Conservation (phyloP, 2,329 filamentous ascomycete genomes). For the Beauveria scarabaeidicola region DNA sequence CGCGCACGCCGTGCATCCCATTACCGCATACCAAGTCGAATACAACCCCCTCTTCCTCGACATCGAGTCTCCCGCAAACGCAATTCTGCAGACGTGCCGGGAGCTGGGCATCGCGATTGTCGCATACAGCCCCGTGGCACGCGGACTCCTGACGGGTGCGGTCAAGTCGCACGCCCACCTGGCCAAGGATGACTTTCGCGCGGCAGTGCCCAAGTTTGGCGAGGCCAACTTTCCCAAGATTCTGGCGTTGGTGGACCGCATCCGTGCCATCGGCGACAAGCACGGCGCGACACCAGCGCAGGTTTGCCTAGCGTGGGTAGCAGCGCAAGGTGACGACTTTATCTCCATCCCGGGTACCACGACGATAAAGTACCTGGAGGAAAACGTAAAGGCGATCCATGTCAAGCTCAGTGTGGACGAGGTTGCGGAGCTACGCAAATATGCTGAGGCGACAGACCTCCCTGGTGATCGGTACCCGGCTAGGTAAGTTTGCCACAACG, state of each 20-base stretch:
- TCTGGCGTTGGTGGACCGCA: slow-evolving; percentile 39
- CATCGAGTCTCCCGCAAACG: slow-evolving; percentile 43
- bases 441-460: slow-evolving; percentile 21
- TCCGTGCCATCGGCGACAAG: slow-evolving; percentile 39
- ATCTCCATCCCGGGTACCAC: slow-evolving; percentile 50
- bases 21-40: slow-evolving; percentile 46
- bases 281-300: slow-evolving; percentile 49
- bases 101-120: slow-evolving; percentile 51
- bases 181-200: slow-evolving; percentile 31
- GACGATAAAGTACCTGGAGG: slow-evolving; percentile 36
- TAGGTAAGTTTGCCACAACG: background rate
- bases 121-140: slow-evolving; percentile 51
- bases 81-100: slow-evolving; percentile 45
- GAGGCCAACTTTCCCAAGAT: slow-evolving; percentile 34
- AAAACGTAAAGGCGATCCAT: slow-evolving; percentile 31
- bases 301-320: slow-evolving; percentile 54
- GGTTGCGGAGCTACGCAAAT: slow-evolving; percentile 23
- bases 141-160: slow-evolving; percentile 47
- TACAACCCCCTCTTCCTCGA: slow-evolving; percentile 46
- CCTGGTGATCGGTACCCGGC: slow-evolving; percentile 19
- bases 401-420: slow-evolving; percentile 28
- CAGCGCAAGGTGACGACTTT: slow-evolving; percentile 51
- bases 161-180: slow-evolving; percentile 39
- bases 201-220: slow-evolving; percentile 13
- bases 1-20: slow-evolving; percentile 39